Evolutionary conservation across 2,329 filamentous ascomycete genomes (phyloP).

Genomic region (Aureobasidium sp.): DNA sequence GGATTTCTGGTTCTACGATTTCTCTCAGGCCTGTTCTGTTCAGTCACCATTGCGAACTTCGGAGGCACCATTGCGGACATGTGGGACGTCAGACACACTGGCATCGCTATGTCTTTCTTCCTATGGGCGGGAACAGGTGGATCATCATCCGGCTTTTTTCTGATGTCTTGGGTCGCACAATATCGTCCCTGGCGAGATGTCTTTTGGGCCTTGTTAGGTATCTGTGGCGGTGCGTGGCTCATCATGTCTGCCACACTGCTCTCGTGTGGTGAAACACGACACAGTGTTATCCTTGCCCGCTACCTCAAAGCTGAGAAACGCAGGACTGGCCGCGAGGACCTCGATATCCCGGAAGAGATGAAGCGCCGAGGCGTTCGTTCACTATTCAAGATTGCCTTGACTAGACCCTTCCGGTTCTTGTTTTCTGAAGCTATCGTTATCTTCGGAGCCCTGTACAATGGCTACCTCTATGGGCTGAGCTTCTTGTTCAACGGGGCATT

Average conservation of each 20-base stretch:
- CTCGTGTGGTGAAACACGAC: conserved; percentile 31
- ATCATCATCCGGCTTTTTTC: conserved; percentile 37
- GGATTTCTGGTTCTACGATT: conserved; percentile 36
- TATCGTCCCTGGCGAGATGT: conserved; percentile 35
- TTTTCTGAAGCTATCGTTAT: conserved; percentile 39
- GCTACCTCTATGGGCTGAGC: conserved; percentile 36
- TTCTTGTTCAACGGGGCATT: conserved; percentile 22
- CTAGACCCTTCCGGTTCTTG: conserved; percentile 39
- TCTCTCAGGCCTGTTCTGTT: conserved; percentile 37
- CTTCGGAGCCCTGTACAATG: conserved; percentile 39
- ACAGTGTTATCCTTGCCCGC: conserved; percentile 32
- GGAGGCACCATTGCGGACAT: conserved; percentile 28
- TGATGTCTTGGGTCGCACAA: conserved; percentile 38
- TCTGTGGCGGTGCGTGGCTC: conserved; percentile 36
- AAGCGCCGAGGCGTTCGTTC: conserved; percentile 30
- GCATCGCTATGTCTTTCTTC: conserved; percentile 21
- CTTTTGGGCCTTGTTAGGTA: conserved; percentile 38
- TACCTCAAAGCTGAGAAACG: conserved; percentile 18
- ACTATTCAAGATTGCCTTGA: conserved; percentile 34
- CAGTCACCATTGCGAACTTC: conserved; percentile 37
- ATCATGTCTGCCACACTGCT: conserved; percentile 31
- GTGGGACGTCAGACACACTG: not conserved
- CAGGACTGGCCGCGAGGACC: conserved; percentile 16
- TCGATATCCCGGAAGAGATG: conserved; percentile 30
- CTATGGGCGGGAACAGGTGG: conserved; percentile 41